Base-by-base conservation (phyloP, 345 rosid species). In the Salix brachista region DNA sequence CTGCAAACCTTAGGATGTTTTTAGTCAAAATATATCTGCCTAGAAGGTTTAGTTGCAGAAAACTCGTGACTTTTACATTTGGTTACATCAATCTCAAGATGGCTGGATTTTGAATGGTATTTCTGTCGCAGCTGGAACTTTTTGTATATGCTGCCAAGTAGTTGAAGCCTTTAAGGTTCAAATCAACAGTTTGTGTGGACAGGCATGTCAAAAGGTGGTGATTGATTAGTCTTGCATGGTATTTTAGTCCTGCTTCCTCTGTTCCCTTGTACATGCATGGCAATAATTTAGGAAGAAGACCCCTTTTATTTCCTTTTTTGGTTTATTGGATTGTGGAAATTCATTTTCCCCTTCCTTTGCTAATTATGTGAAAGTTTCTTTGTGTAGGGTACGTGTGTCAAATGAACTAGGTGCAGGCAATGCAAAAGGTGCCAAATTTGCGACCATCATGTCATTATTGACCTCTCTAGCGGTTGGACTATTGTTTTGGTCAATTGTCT, bases 361-460 rank as follows among this genome's bases (percentile, higher is more conserved):
- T 71, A 30, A 46, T 30, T 25, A 37, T 25, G 12, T 18, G 14
- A 30, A 21, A 23, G 25, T 71, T 28, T 75, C 67, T 36, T 42
- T 12, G 69, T 62, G 19, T 73, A 89, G 92, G 30, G 88, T 89
- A 12, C 86, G 88, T 26, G 91, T 88, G 41, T 81, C 90, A 66
- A 88, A 86, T 73, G 87, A 88, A 76, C 84, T 89, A 28, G 91
- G 91, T 19, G 87, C 87, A 71, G 91, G 87, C 65, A 86, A 88
- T 34, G 86, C 75, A 23, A 85, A 81, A 70, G 86, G 78, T 34
- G 89, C 91, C 67, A 88, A 88, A 76, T 88, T 90, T 78, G 87
- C 93, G 3, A 68, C 90, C 21, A 44, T n/a, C 9, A 86, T 88
- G 54, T 86, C 91, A 0, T 78, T 80, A 32, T 26, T 82, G 69